Evolutionary conservation across 805 yeast species (phyloP).

Genomic region (Kodamaea neixiangensis): DNA sequence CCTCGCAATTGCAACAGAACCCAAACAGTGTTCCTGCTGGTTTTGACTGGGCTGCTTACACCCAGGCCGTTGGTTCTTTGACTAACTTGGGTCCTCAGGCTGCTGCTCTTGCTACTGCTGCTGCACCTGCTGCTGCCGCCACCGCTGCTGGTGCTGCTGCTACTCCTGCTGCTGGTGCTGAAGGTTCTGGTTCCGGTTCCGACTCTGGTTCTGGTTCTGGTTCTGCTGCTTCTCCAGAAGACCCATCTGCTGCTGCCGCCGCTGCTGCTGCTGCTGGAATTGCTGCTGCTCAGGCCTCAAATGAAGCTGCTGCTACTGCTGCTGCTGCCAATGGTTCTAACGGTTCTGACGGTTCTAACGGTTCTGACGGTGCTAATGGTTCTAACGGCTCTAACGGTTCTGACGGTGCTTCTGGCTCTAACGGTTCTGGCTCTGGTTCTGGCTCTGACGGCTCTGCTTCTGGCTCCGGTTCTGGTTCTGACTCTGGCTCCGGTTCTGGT

Average conservation of each 20-base stretch:
- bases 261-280: not conserved
- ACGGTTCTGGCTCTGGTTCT: not conserved
- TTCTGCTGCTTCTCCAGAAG: not conserved
- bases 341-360: too few species aligned
- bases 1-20: slow-evolving; percentile 4
- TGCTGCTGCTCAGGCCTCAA: not conserved
- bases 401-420: not conserved
- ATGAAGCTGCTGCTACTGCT: not conserved
- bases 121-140: slow-evolving; percentile 5
- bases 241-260: not conserved
- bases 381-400: not conserved
- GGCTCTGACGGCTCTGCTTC: slow-evolving; percentile 3
- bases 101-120: slow-evolving; percentile 7
- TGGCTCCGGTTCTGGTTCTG: slow-evolving; percentile 1
- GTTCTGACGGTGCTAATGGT: not conserved
- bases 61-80: slow-evolving; percentile 8
- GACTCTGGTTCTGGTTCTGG: not conserved
- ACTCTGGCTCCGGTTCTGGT: not conserved
- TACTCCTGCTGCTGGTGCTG: not conserved
- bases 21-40: not conserved
- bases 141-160: slow-evolving; percentile 1
- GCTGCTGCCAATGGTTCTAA: not conserved
- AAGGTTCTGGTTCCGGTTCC: not conserved
- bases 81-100: not conserved
- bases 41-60: slow-evolving; percentile 10